phyloP scores from a whole-genome alignment of 345 rosid species.

The Sisymbrium altissimum region DNA sequence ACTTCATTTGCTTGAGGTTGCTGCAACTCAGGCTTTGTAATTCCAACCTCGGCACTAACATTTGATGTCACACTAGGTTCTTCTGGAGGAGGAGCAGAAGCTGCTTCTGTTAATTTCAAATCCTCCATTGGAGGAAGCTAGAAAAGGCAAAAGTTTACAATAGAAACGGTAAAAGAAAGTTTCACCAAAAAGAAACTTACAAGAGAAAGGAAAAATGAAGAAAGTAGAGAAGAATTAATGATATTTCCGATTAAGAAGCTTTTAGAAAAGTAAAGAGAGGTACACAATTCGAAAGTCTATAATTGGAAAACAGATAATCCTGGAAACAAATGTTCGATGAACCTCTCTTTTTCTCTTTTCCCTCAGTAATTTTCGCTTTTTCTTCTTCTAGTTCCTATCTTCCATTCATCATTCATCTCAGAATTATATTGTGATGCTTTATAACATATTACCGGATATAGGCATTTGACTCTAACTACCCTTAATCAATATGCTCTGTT shows the following conservation, averaged over 20 bases:
- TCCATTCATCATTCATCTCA: neutral
- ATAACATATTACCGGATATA: neutral
- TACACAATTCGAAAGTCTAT: slow-evolving; percentile 12
- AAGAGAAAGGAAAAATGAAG: slow-evolving; percentile 6
- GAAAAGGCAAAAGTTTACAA: neutral
- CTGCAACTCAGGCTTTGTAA: slow-evolving; percentile 11
- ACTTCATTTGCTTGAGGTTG: slow-evolving; percentile 18
- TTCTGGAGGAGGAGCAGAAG: slow-evolving; percentile 29
- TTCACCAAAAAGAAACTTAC: neutral
- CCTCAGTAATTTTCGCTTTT: slow-evolving; percentile 14
- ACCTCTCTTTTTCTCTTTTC: slow-evolving; percentile 15
- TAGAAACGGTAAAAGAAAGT: neutral
- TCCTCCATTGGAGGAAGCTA: slow-evolving; percentile 48
- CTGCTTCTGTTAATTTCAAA: slow-evolving; percentile 29
- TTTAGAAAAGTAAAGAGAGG: slow-evolving; percentile 28
- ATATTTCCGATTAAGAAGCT: slow-evolving; percentile 6
- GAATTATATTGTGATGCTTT: neutral
- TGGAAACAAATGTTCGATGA: slow-evolving; percentile 1
- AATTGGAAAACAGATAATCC: slow-evolving; percentile 9
- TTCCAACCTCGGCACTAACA: slow-evolving; percentile 11
- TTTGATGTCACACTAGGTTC: slow-evolving; percentile 22
- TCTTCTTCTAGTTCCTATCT: neutral
- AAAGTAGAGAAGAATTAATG: neutral
- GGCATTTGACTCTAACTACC: neutral
- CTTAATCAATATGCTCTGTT: neutral